phyloP scores from a whole-genome alignment of 352 stramenopile genomes.

The Globisporangium cylindrosporum region DNA sequence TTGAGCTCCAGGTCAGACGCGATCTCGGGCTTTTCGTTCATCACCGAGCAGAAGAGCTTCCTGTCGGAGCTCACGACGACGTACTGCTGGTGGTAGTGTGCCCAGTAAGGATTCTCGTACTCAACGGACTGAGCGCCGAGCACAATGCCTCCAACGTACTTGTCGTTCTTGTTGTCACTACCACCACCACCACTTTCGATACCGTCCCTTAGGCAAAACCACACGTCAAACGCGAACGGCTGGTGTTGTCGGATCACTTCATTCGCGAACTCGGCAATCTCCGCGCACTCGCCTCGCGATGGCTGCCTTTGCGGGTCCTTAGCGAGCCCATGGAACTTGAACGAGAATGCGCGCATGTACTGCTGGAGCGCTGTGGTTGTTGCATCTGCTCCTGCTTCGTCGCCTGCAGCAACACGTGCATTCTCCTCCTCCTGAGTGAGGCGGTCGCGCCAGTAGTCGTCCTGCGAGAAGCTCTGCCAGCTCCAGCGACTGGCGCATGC shows the following conservation, averaged over 20 bases:
- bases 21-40: neutral
- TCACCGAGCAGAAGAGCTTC: neutral
- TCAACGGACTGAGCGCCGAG: neutral
- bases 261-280: neutral
- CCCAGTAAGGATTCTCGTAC: neutral
- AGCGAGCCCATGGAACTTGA: slow-evolving; percentile 1
- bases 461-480: slow-evolving; percentile 3
- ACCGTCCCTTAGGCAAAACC: neutral
- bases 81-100: slow-evolving; percentile 1
- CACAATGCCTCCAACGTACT: neutral
- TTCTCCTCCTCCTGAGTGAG: neutral
- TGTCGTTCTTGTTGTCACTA: neutral
- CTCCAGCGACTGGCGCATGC: slow-evolving; percentile 1
- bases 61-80: slow-evolving; percentile 1
- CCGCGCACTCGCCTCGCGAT: neutral
- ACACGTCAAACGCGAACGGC: neutral
- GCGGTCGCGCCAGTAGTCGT: slow-evolving; percentile 1
- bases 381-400: neutral
- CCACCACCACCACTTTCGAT: neutral
- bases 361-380: neutral
- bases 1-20: neutral
- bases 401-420: neutral
- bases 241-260: neutral
- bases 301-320: neutral
- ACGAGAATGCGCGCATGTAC: slow-evolving; percentile 9